Evolutionary conservation across 2,329 filamentous ascomycete genomes (phyloP).

Genomic region (Aspergillus sp.): DNA sequence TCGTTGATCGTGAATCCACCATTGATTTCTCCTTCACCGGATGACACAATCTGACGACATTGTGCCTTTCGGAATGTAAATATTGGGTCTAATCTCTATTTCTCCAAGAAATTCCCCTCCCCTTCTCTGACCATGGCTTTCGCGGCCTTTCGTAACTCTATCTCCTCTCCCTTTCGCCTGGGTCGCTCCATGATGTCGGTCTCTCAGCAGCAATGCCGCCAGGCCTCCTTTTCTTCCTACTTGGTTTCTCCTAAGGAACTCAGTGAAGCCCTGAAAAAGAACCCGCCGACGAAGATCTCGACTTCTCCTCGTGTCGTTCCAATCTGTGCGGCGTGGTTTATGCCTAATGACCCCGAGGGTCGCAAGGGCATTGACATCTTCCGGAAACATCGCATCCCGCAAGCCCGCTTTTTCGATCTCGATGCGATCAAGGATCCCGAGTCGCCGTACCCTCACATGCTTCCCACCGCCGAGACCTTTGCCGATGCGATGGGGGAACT

Average conservation of each 20-base stretch:
- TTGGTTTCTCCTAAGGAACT: conserved; percentile 84
- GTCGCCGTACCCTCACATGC: conserved; percentile 94
- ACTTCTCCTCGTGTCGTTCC: conserved; percentile 82
- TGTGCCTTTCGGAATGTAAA: conserved; percentile 28
- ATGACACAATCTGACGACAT: conserved; percentile 10
- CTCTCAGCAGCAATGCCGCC: conserved; percentile 41
- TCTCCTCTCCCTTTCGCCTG: conserved; percentile 22
- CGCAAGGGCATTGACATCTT: conserved; percentile 80
- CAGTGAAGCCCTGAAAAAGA: conserved; percentile 75
- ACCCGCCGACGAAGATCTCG: conserved; percentile 74
- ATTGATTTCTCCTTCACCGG: background rate
- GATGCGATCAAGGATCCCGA: conserved; percentile 85
- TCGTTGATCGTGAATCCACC: no score
- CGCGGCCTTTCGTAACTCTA: conserved; percentile 32
- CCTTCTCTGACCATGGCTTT: conserved; percentile 32
- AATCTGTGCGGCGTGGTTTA: conserved; percentile 91
- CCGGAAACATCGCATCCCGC: conserved; percentile 78
- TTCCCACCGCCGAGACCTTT: conserved; percentile 78
- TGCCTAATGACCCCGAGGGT: conserved; percentile 77
- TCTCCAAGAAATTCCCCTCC: background rate
- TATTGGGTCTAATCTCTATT: conserved; percentile 10
- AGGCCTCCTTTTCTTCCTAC: conserved; percentile 69
- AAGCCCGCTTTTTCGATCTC: conserved; percentile 92
- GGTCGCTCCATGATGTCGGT: conserved; percentile 29
- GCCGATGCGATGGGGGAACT: conserved; percentile 84